Evolutionary conservation across 805 yeast genomes (phyloP).

Genomic region (Barnettozyma populi): DNA sequence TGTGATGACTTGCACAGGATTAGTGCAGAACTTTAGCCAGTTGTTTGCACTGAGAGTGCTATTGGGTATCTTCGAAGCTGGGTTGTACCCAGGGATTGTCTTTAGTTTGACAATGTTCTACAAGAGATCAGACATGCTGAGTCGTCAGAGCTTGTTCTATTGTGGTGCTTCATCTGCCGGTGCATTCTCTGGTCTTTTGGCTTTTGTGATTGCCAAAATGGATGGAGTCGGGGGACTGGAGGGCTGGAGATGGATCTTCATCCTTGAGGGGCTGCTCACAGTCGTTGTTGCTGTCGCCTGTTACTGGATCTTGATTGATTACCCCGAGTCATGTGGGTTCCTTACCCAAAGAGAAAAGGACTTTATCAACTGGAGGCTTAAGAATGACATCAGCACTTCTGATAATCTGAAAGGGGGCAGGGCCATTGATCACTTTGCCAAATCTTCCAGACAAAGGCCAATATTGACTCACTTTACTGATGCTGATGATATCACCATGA

Average conservation of each 20-base stretch:
- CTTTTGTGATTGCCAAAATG: constrained; percentile 32
- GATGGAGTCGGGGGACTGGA: constrained; percentile 31
- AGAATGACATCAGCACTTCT: constrained; percentile 11
- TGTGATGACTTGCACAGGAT: constrained; percentile 41
- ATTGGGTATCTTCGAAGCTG: constrained; percentile 39
- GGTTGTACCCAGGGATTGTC: constrained; percentile 38
- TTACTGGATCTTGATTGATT: constrained; percentile 33
- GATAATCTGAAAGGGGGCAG: too few relatives aligned
- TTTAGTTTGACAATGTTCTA: constrained; percentile 36
- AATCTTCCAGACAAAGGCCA: constrained; percentile 8
- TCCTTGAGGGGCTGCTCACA: constrained; percentile 18
- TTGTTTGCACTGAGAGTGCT: constrained; percentile 37
- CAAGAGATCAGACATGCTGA: constrained; percentile 31
- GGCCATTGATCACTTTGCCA: too few relatives aligned
- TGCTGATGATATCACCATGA: constrained; percentile 12
- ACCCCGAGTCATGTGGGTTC: constrained; percentile 42
- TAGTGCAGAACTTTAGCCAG: constrained; percentile 28
- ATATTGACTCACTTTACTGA: constrained; percentile 11
- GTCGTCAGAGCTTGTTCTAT: constrained; percentile 34
- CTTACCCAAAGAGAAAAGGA: constrained; percentile 33
- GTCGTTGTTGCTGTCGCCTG: constrained; percentile 36
- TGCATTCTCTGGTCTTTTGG: constrained; percentile 38
- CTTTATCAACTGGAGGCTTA: constrained; percentile 20
- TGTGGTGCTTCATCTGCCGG: constrained; percentile 40
- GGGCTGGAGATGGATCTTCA: constrained; percentile 41